These are phyloP conservation scores for Neoboletus magnificus DNA, from an alignment of 768 basidiomycete genomes.

Conservation along the genomic window DNA sequence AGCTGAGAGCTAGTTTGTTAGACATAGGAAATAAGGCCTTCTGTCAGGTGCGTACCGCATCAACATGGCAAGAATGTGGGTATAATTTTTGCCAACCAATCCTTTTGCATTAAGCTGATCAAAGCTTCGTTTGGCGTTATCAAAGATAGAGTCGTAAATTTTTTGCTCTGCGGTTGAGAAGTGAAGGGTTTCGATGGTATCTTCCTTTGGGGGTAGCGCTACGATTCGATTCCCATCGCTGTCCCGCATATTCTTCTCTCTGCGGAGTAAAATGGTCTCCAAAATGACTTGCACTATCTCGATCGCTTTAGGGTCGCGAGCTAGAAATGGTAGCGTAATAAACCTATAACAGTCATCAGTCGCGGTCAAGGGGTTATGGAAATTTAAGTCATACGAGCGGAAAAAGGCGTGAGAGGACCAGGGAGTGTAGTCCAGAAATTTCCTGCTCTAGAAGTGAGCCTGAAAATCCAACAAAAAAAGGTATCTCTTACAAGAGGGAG, in stretches of 20 bases:
- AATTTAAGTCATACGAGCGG: conserved; percentile 58
- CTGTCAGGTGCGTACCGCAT: conserved; percentile 62
- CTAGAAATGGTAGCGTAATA: conserved; percentile 88
- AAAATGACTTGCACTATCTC: conserved; percentile 95
- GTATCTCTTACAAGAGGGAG: conserved; percentile 67
- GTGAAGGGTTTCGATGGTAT: conserved; percentile 66
- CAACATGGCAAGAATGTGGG: conserved; percentile 89
- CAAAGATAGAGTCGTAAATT: conserved; percentile 86
- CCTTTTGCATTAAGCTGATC: conserved; percentile 79
- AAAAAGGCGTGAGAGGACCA: conserved; percentile 88
- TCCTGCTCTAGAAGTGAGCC: conserved; percentile 40
- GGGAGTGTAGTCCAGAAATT: conserved; percentile 73
- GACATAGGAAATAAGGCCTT: not conserved
- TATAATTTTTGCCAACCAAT: conserved; percentile 73
- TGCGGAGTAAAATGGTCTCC: conserved; percentile 79
- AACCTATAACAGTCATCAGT: conserved; percentile 48
- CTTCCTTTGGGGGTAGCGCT: conserved; percentile 83
- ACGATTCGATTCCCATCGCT: conserved; percentile 84
- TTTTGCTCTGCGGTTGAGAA: conserved; percentile 79
- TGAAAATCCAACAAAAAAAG: conserved; percentile 38
- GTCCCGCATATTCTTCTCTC: conserved; percentile 94
- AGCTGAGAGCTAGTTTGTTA: conserved; percentile 38
- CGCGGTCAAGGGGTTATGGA: not conserved
- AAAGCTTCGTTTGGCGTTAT: conserved; percentile 75
- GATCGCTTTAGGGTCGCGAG: conserved; percentile 87